phyloP scores from a whole-genome alignment of 2,329 filamentous ascomycete genomes.

The Samsoniella hepiali region DNA sequence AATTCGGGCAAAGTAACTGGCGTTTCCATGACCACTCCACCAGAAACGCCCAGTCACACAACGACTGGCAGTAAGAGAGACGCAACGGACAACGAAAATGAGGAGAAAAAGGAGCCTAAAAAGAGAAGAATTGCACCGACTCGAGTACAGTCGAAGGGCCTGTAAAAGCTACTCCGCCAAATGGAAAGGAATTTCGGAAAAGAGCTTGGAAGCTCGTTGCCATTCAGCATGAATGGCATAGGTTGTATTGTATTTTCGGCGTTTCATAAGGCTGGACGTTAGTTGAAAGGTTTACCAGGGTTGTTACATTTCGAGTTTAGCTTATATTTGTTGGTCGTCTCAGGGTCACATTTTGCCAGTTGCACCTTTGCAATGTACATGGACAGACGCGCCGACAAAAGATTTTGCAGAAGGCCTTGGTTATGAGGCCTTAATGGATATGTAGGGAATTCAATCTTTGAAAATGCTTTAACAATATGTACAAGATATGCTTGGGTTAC shows the following conservation, averaged over 20 bases:
- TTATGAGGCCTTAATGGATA: background rate
- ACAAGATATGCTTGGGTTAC: background rate
- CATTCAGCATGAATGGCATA: background rate
- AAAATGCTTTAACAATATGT: background rate
- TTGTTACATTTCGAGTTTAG: background rate
- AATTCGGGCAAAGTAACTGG: constrained; percentile 61
- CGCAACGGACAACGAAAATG: constrained; percentile 52
- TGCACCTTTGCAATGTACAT: background rate
- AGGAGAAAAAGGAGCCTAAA: constrained; percentile 56
- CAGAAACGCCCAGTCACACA: constrained; percentile 68
- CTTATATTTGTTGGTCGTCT: background rate
- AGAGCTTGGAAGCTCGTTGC: background rate
- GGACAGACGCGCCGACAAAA: background rate
- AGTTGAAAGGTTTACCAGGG: background rate
- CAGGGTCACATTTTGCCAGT: background rate
- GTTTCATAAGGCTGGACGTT: constrained; percentile 7
- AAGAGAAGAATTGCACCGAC: constrained; percentile 70
- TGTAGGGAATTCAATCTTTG: background rate
- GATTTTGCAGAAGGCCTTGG: constrained; percentile 2
- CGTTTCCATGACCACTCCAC: constrained; percentile 81
- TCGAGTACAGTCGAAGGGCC: constrained; percentile 40
- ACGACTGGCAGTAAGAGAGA: constrained; percentile 53
- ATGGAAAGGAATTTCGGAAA: background rate
- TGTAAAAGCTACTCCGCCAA: background rate
- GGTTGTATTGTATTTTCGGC: background rate